Evolutionary conservation across 2,329 filamentous ascomycete species (phyloP).

Genomic region (Arthrocladium fulminans): DNA sequence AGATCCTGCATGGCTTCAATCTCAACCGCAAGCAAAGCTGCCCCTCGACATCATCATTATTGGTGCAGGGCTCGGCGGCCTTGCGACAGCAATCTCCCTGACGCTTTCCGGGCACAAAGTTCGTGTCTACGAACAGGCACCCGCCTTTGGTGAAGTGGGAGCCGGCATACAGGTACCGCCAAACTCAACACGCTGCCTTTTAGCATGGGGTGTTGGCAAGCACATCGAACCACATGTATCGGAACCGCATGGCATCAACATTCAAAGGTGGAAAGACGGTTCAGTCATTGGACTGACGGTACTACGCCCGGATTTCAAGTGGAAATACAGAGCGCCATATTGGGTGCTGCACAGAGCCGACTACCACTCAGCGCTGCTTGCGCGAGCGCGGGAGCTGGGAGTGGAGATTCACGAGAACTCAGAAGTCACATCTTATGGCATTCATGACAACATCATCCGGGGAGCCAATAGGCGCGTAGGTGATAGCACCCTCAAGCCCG

Average conservation of each 20-base stretch:
- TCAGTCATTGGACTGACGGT: constrained; percentile 29
- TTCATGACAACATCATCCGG: too few relatives aligned
- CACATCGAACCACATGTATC: constrained; percentile 25
- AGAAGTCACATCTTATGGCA: constrained; percentile 4
- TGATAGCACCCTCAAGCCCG: too few relatives aligned
- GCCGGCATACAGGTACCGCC: constrained; percentile 36
- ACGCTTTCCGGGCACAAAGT: constrained; percentile 22
- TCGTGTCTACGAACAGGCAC: constrained; percentile 24
- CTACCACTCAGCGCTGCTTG: constrained; percentile 25
- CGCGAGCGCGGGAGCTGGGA: constrained; percentile 20
- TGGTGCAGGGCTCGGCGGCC: constrained; percentile 27
- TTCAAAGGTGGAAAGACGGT: constrained; percentile 30
- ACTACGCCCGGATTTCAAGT: constrained; percentile 25
- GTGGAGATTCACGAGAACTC: constrained; percentile 7
- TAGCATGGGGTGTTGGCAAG: constrained; percentile 27
- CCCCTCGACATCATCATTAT: constrained; percentile 31
- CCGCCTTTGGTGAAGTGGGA: constrained; percentile 26
- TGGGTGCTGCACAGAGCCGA: constrained; percentile 29
- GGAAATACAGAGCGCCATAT: constrained; percentile 22
- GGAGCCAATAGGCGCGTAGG: too few relatives aligned
- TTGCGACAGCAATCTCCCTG: constrained; percentile 26
- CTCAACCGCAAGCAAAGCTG: background rate
- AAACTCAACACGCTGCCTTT: constrained; percentile 28
- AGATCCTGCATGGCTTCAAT: background rate
- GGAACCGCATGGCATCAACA: constrained; percentile 27